Evolutionary conservation across 1,139 yeast species (phyloP), one percentile per base, ranked within the genome.

Genomic region (Yamadazyma dushanensis): DNA sequence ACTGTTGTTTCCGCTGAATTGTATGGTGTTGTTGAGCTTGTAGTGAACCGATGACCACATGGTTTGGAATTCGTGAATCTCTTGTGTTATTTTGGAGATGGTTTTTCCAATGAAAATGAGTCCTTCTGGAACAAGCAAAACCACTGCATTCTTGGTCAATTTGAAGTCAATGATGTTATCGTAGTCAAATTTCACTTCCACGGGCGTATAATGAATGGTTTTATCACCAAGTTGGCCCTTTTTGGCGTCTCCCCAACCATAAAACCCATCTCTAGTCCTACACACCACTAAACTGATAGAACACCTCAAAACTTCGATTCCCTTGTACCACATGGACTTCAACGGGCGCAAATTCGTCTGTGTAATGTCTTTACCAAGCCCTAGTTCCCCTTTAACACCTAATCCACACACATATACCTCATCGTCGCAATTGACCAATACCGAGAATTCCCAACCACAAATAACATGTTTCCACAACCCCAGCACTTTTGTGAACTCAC

Each of bases 21-120:
- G 27, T 2, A 82, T 53, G 1, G 38, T 36, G 3, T 35, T 32
- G 1, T 41, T 38, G 10, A 41, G 40, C 17, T 64, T 45, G 3
- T 76, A 46, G 59, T 85, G 95, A 0, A 82, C 45, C 0, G 95
- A 83, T 0, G 95, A 77, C 97, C 97, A 90, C 83, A 92, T 90
- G 5, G 82, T 52, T 30, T 63, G 59, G 25, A 78, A 46, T 2
- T 22, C 26, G 3, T 23, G 22, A 5, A 43, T 31, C 16, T 29
- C 26, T 4, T 19, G 20, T 3, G 5, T 21, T 9, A 34, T 8
- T 19, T 4, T 3, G 6, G 17, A 4, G 14, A 8, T 22, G 3
- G 31, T 34, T 23, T 46, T 50, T 1, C 64, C 66, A 39, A 40
- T 47, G 15, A 47, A 33, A 8, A 34, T 34, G 1, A 52, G 9